phyloP scores from a whole-genome alignment of 495 filamentous ascomycete genomes.

The Articulospora tetracladia region DNA sequence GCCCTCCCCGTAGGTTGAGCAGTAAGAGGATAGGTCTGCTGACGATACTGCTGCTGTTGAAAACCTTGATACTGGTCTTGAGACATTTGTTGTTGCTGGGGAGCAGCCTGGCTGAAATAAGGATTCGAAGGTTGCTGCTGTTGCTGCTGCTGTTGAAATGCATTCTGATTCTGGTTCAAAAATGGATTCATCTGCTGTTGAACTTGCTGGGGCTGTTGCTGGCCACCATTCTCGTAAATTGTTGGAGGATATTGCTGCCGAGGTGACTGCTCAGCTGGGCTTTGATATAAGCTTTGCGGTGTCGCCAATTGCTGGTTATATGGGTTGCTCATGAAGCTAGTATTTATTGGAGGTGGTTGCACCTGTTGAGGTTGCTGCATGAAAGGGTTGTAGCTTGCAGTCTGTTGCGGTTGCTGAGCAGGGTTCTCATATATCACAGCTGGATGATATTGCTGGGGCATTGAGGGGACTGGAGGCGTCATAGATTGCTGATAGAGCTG shows the following conservation, averaged over 20 bases:
- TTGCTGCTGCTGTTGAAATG: constrained; percentile 17
- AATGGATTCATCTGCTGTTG: constrained; percentile 12
- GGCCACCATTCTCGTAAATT: background rate
- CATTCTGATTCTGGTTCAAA: constrained; percentile 12
- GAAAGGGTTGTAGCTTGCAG: constrained; percentile 60
- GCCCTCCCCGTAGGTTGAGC: constrained; percentile 29
- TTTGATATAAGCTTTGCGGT: constrained; percentile 15
- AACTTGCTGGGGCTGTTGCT: constrained; percentile 9
- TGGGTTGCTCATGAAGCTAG: constrained; percentile 24
- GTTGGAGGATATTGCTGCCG: constrained; percentile 27
- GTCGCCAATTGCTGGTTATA: constrained; percentile 16
- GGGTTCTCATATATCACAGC: constrained; percentile 29
- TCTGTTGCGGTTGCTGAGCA: constrained; percentile 31
- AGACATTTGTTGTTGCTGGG: constrained; percentile 25
- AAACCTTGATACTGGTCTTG: constrained; percentile 33
- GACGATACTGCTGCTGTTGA: constrained; percentile 36
- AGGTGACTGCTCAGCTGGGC: constrained; percentile 24
- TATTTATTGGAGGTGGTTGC: constrained; percentile 20
- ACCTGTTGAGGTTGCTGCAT: constrained; percentile 36
- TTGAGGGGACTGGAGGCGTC: constrained; percentile 37
- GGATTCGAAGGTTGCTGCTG: constrained; percentile 32
- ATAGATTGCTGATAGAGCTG: constrained; percentile 55
- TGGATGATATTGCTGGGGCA: constrained; percentile 42
- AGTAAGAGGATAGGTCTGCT: constrained; percentile 24
- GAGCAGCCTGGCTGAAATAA: constrained; percentile 19